Conservation (phyloP, 1,284 basidiomycete species). For the Vanrija pseudolonga region DNA sequence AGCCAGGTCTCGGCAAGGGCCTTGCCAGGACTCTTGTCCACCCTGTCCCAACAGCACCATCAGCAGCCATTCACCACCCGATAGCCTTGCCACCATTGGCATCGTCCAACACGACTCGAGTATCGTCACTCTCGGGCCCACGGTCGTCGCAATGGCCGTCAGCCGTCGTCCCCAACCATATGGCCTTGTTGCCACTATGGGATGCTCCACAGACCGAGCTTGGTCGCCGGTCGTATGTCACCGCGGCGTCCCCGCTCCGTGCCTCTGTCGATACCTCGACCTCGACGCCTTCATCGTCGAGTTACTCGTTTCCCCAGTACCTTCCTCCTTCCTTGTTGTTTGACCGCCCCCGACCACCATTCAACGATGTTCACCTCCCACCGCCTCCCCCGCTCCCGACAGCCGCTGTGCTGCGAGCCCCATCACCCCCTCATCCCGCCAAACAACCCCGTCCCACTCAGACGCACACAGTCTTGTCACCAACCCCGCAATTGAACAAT, state of each 20-base stretch:
- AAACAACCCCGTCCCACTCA: conserved; percentile 20
- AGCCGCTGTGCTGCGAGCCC: conserved; percentile 12
- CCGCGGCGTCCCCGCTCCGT: conserved; percentile 2
- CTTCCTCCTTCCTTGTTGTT: conserved; percentile 10
- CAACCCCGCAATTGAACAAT: conserved; percentile 11
- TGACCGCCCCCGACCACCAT: conserved; percentile 3
- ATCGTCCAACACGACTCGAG: not conserved
- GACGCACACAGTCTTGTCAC: conserved; percentile 20
- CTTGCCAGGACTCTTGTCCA: conserved; percentile 29
- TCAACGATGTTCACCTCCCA: conserved; percentile 6
- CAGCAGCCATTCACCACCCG: conserved; percentile 15
- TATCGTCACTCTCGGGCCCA: not conserved
- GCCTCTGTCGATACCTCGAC: conserved; percentile 7
- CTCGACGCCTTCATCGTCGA: not conserved
- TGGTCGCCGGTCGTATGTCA: conserved; percentile 8
- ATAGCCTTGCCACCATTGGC: conserved; percentile 1
- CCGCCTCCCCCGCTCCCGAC: conserved; percentile 22
- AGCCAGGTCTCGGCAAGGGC: conserved; percentile 37
- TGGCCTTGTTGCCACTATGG: conserved; percentile 12
- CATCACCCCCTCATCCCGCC: conserved; percentile 14
- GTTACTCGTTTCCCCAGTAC: conserved; percentile 5
- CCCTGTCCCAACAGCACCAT: conserved; percentile 3
- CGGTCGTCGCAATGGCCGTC: not conserved
- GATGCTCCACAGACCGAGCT: conserved; percentile 6
- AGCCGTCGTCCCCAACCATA: not conserved